phyloP scores from a whole-genome alignment of 2,329 filamentous ascomycete species.

The Ophiostoma ulmi region DNA sequence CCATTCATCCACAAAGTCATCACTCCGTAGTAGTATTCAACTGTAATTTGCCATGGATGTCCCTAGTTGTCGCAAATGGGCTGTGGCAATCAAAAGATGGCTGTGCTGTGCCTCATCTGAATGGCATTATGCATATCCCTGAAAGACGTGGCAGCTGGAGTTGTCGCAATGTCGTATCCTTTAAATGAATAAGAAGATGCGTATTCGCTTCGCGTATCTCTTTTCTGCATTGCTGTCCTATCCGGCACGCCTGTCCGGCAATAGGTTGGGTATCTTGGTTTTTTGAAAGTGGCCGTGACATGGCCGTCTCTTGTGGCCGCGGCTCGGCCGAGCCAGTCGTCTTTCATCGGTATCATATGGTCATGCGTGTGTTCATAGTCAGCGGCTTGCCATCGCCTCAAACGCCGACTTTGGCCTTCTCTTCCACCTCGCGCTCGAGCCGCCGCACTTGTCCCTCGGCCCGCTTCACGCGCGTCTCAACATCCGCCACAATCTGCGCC shows the following conservation, averaged over 20 bases:
- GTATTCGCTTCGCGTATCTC: background rate
- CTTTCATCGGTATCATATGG: background rate
- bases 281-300: background rate
- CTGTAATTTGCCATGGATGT: background rate
- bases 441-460: slow-evolving; percentile 62
- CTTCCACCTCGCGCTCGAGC: slow-evolving; percentile 42
- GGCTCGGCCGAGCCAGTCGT: background rate
- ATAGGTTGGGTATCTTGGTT: slow-evolving; percentile 1
- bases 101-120: background rate
- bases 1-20: background rate
- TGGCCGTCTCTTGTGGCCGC: background rate
- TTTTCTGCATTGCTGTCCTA: background rate
- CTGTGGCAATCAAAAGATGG: background rate
- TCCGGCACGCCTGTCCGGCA: background rate
- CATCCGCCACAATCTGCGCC: slow-evolving; percentile 64
- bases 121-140: slow-evolving; percentile 4
- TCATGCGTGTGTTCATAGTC: background rate
- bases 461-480: slow-evolving; percentile 61
- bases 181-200: background rate
- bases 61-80: background rate
- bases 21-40: background rate
- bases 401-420: slow-evolving; percentile 7
- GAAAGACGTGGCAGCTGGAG: background rate
- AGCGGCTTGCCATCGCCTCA: background rate
- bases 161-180: background rate